Evolutionary conservation across 2,329 filamentous ascomycete species (phyloP).

Genomic region (Verticillium tricorpus): DNA sequence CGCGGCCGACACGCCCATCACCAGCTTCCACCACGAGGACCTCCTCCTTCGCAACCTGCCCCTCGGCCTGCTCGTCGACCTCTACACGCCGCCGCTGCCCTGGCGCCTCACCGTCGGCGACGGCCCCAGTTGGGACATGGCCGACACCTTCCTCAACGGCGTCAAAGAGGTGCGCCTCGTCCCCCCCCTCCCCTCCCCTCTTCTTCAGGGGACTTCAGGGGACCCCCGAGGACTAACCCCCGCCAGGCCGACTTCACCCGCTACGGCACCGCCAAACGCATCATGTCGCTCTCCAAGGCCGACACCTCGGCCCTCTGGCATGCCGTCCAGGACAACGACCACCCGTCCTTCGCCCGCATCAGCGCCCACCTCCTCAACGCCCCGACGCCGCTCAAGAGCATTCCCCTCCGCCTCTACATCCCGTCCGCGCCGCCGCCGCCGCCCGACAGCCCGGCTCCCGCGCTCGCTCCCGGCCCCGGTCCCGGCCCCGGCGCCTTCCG

Average conservation of each 20-base stretch:
- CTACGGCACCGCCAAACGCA: slow-evolving; percentile 82
- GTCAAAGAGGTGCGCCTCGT: slow-evolving; percentile 51
- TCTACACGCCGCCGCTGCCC: slow-evolving; percentile 50
- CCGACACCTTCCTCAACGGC: slow-evolving; percentile 59
- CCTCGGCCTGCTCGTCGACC: slow-evolving; percentile 50
- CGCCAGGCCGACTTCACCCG: slow-evolving; percentile 74
- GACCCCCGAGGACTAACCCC: too few species aligned
- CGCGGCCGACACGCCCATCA: neutral
- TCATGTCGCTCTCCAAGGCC: slow-evolving; percentile 83
- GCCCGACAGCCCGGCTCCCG: neutral
- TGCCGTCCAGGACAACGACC: slow-evolving; percentile 73
- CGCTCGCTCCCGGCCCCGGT: neutral
- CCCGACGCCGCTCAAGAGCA: slow-evolving; percentile 68
- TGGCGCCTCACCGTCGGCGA: slow-evolving; percentile 53
- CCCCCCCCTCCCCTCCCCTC: neutral
- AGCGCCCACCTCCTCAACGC: slow-evolving; percentile 73
- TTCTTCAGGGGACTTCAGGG: too few species aligned
- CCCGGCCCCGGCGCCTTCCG: slow-evolving; percentile 51
- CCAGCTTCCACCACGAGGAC: slow-evolving; percentile 28
- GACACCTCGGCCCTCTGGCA: slow-evolving; percentile 82
- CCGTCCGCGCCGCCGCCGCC: slow-evolving; percentile 50
- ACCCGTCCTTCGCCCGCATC: slow-evolving; percentile 66
- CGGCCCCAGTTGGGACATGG: slow-evolving; percentile 54
- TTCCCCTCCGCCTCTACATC: slow-evolving; percentile 87
- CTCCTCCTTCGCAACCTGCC: slow-evolving; percentile 48